Conservation (phyloP, 2,329 filamentous ascomycete species). For the Phialemoniopsis sp. region DNA sequence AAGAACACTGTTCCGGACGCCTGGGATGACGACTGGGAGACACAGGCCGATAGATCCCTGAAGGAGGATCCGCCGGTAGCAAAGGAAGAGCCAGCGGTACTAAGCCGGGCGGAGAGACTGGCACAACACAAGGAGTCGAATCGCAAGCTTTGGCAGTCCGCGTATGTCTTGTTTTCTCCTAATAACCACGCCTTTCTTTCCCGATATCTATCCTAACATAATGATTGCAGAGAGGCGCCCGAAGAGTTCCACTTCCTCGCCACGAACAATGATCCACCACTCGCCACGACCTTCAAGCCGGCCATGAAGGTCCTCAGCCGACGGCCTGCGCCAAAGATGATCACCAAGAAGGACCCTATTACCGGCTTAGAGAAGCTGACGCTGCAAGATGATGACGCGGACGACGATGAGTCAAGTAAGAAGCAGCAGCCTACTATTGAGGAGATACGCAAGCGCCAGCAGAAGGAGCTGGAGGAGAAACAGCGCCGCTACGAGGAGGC, state of each 20-base stretch:
- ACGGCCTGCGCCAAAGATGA: constrained; percentile 60
- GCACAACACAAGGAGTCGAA: constrained; percentile 82
- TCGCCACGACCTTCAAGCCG: constrained; percentile 70
- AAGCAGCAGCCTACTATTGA: constrained; percentile 67
- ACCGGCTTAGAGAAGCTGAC: constrained; percentile 41
- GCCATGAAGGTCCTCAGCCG: constrained; percentile 81
- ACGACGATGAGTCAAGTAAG: constrained; percentile 59
- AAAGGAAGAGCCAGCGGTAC: constrained; percentile 30
- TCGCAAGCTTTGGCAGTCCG: constrained; percentile 82
- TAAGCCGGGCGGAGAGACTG: constrained; percentile 72
- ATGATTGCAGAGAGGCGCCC: constrained; percentile 59
- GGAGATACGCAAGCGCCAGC: constrained; percentile 73
- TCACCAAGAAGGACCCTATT: constrained; percentile 54
- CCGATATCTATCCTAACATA: constrained; percentile 4
- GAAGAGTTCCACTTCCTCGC: constrained; percentile 71
- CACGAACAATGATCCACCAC: constrained; percentile 43
- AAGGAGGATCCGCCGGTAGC: constrained; percentile 27
- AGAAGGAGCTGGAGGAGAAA: constrained; percentile 81
- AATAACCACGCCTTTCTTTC: constrained; percentile 1
- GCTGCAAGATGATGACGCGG: constrained; percentile 51
- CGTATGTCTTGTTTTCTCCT: constrained; percentile 47
- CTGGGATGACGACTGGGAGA: constrained; percentile 91
- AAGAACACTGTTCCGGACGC: constrained; percentile 62
- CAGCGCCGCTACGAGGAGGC: constrained; percentile 87
- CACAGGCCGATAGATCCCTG: constrained; percentile 59